These are phyloP conservation scores for Diplodia scrobiculata DNA, from an alignment of 2,329 filamentous ascomycete species.

Conservation along the genomic window DNA sequence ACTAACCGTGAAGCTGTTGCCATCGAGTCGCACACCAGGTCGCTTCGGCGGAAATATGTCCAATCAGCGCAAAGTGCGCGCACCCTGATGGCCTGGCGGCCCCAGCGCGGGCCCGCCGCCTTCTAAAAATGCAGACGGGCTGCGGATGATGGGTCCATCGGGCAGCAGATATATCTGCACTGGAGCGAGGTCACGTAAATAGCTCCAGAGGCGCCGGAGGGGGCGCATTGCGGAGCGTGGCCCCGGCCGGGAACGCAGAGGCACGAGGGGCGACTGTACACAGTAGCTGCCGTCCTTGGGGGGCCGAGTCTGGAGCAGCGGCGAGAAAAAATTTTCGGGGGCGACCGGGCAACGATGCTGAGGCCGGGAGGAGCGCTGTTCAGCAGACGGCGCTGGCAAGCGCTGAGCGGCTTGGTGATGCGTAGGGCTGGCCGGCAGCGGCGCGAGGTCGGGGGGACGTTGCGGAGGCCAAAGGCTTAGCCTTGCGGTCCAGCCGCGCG, in stretches of 20 bases:
- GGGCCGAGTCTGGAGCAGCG: background rate
- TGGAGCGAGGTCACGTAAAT: constrained; percentile 21
- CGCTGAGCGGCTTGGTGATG: background rate
- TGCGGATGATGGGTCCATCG: constrained; percentile 20
- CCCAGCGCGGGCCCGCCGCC: constrained; percentile 19
- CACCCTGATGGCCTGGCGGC: constrained; percentile 1
- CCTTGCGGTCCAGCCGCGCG: background rate
- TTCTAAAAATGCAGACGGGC: constrained; percentile 26
- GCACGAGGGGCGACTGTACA: background rate
- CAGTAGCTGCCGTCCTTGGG: background rate
- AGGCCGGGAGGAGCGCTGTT: constrained; percentile 3
- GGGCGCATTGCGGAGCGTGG: constrained; percentile 12
- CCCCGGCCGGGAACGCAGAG: background rate
- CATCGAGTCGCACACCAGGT: constrained; percentile 23
- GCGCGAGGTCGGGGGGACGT: constrained; percentile 14
- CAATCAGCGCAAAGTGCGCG: constrained; percentile 14
- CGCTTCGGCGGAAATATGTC: constrained; percentile 24
- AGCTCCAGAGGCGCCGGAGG: background rate
- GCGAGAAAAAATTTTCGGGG: constrained; percentile 9
- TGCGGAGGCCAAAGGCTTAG: constrained; percentile 21
- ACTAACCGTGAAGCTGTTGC: constrained; percentile 25
- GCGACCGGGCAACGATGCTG: background rate
- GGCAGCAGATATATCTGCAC: constrained; percentile 22
- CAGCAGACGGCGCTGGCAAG: constrained; percentile 4
- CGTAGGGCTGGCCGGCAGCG: constrained; percentile 18